Conservation (phyloP, 306 rosid species). For the Luffa aegyptiaca region DNA sequence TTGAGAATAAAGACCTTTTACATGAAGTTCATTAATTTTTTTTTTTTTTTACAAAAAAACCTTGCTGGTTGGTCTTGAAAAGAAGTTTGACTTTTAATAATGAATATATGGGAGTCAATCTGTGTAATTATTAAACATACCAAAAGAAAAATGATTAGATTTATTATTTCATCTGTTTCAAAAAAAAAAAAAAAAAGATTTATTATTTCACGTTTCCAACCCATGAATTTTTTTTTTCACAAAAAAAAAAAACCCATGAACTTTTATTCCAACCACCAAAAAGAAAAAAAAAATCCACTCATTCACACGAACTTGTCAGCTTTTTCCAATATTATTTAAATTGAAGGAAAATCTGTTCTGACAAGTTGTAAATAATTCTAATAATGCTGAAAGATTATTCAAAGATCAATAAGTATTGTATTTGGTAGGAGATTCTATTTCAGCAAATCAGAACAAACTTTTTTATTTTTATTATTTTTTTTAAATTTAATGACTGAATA, state of each 20-base stretch:
- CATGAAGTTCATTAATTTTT: background rate
- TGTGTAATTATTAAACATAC: background rate
- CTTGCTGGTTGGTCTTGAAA: background rate
- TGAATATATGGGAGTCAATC: background rate
- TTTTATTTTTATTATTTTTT: background rate
- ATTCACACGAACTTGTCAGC: background rate
- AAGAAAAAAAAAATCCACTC: background rate
- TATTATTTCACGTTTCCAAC: background rate
- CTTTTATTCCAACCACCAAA: background rate
- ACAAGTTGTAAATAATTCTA: background rate
- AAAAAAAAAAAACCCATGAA: background rate
- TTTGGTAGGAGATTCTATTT: background rate
- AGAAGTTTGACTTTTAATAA: background rate
- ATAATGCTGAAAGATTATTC: background rate
- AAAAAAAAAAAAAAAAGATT: background rate
- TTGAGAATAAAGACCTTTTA: no score
- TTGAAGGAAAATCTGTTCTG: background rate
- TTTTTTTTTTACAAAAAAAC: background rate
- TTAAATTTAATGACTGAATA: no score
- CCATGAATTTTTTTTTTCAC: background rate
- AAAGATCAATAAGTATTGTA: background rate
- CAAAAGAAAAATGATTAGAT: background rate
- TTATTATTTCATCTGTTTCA: background rate
- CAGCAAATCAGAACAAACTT: background rate
- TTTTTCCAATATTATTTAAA: background rate